Conservation (phyloP, 352 stramenopile genomes). For the Pythium insidiosum region DNA sequence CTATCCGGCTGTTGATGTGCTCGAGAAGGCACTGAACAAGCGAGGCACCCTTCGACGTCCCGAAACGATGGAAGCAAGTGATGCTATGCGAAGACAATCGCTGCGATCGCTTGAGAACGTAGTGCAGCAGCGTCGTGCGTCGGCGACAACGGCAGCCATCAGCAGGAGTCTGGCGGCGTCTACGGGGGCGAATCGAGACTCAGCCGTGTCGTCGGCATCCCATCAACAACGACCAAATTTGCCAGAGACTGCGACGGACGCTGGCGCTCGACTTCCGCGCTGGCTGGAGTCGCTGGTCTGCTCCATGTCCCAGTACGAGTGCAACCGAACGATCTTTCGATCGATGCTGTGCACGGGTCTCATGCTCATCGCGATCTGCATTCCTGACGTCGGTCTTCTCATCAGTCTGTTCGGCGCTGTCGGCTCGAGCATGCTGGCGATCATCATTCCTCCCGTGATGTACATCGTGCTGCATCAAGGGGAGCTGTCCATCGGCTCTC, state of each 20-base stretch:
- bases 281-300: conserved; percentile 38
- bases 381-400: conserved; percentile 58
- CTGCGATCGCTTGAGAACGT: conserved; percentile 18
- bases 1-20: conserved; percentile 64
- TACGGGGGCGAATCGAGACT: neutral
- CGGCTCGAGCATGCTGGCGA: conserved; percentile 72
- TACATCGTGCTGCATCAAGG: conserved; percentile 38
- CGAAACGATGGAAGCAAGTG: too few relatives aligned
- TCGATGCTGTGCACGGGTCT: conserved; percentile 75
- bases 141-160: conserved; percentile 16
- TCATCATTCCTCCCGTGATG: conserved; percentile 63
- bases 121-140: conserved; percentile 20
- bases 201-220: neutral
- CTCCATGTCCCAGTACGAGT: conserved; percentile 61
- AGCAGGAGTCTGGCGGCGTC: conserved; percentile 9
- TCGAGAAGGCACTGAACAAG: conserved; percentile 50
- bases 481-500: conserved; percentile 28
- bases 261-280: conserved; percentile 4
- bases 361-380: conserved; percentile 67
- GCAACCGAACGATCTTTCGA: conserved; percentile 69
- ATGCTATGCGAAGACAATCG: too few relatives aligned
- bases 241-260: neutral
- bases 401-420: conserved; percentile 79
- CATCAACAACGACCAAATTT: too few relatives aligned
- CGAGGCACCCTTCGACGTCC: conserved; percentile 32